Evolutionary conservation across 768 basidiomycete genomes (phyloP), one percentile per base, ranked within the genome.

Genomic region (Russula sp.): DNA sequence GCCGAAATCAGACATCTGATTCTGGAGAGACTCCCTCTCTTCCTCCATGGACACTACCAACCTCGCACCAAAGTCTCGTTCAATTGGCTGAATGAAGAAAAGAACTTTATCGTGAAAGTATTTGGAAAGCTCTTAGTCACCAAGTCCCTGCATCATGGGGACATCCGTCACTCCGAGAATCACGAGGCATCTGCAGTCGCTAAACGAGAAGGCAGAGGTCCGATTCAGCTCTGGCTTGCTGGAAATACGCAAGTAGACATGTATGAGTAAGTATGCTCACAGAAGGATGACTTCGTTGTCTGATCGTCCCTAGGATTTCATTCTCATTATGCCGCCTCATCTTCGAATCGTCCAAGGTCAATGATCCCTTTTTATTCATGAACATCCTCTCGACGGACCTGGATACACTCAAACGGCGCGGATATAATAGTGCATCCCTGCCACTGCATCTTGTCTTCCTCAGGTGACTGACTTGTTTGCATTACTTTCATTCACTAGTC

Each of bases 361-460:
- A 94, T 70, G 96, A 99, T 71, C 84, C 90, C 0, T 78, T 99
- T 7, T 72, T 98, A 8, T 88, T 98, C 68, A 90, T 92, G 84
- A 97, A 94, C 0, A 92, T 99, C 57, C 79, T 99, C 18, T 92
- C 93, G 0, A 98, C 95, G 0, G 92, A 95, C 66, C 75, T 98
- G 45, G 82, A 84, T 62, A 85, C 91, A 3, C 73, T 97, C 65
- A 87, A 86, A 69, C 78, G 93, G 44, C 79, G 93, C 66, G 94
- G 93, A 6, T 95, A 92, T 71, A 92, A 94, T 69, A 88, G 91
- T 89, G 66, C 4, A 77, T 69, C 13, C 50, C 37, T 45, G 10
- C 42, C 62, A 10, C 13, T 55, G 2, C 37, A 13, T 7, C 14
- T 18, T 60, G 31, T 51, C 22, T 22, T 6, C 39, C 54, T 68